A percentile compares a stretch with the other conserved stretches of the same genome.
Evolutionary conservation across 805 yeast genomes (phyloP).

Genomic region (Candida peoriensis): DNA sequence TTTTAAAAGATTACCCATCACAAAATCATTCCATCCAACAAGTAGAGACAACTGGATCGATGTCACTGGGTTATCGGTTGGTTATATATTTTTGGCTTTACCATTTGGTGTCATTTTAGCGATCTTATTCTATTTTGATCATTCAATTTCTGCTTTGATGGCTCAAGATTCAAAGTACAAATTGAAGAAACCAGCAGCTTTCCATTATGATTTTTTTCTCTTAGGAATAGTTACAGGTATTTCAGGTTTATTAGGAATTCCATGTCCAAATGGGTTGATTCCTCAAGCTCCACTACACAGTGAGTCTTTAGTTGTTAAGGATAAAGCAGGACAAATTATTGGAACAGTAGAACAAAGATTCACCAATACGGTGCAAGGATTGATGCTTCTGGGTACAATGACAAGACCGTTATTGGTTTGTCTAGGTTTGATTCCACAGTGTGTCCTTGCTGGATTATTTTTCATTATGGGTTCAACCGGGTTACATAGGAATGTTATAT

Average conservation of each 20-base stretch:
- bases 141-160: constrained; percentile 89
- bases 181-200: constrained; percentile 77
- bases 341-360: constrained; percentile 84
- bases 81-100: constrained; percentile 79
- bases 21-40: constrained; percentile 75
- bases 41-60: constrained; percentile 35
- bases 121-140: constrained; percentile 86
- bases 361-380: constrained; percentile 81
- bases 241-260: constrained; percentile 83
- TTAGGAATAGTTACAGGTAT: constrained; percentile 85
- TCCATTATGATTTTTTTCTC: constrained; percentile 88
- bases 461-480: constrained; percentile 91
- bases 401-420: constrained; percentile 79
- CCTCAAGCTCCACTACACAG: constrained; percentile 98
- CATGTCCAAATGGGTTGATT: constrained; percentile 93
- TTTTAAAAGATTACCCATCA: constrained; percentile 62
- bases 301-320: constrained; percentile 56
- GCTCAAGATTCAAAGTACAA: constrained; percentile 84
- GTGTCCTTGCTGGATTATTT: constrained; percentile 86
- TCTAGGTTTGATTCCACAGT: constrained; percentile 83
- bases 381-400: constrained; percentile 83
- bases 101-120: constrained; percentile 91
- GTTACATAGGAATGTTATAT: constrained; percentile 58
- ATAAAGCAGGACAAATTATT: constrained; percentile 17
- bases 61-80: constrained; percentile 41